Evolutionary conservation across 1,139 yeast species (phyloP).

Genomic region (Suhomyces coccinellae): DNA sequence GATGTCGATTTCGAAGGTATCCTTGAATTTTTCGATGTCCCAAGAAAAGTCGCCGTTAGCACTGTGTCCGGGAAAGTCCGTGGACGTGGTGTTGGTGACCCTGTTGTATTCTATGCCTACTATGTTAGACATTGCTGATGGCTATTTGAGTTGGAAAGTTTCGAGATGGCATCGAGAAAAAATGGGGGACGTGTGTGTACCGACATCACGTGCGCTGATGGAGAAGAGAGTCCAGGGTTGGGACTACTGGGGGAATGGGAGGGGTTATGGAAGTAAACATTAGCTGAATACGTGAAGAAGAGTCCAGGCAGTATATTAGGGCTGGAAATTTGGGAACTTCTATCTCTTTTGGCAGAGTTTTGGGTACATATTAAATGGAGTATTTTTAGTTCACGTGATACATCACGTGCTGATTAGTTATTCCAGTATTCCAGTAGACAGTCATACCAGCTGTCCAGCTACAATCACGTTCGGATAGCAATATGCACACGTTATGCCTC

Average conservation of each 20-base stretch:
- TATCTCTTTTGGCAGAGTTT: no score
- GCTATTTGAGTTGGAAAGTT: neutral
- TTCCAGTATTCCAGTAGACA: no score
- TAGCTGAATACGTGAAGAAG: neutral
- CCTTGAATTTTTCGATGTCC: constrained; percentile 80
- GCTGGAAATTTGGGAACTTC: no score
- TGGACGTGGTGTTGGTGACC: constrained; percentile 82
- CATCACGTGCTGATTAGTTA: no score
- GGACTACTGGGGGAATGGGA: neutral
- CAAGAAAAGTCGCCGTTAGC: constrained; percentile 69
- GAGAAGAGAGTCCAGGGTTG: neutral
- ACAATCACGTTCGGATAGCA: no score
- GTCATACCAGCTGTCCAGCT: no score
- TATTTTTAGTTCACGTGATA: no score
- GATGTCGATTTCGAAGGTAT: constrained; percentile 68
- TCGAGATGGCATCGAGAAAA: constrained; percentile 14
- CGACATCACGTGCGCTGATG: constrained; percentile 3
- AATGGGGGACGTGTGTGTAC: constrained; percentile 3
- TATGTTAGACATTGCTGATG: constrained; percentile 48
- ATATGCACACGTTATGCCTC: no score
- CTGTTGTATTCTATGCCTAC: constrained; percentile 90
- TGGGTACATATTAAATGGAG: no score
- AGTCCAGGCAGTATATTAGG: neutral
- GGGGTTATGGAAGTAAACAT: neutral
- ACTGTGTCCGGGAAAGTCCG: constrained; percentile 86